Base-by-base conservation (phyloP, 2,329 filamentous ascomycete species). In the Sclerotinia minor region DNA sequence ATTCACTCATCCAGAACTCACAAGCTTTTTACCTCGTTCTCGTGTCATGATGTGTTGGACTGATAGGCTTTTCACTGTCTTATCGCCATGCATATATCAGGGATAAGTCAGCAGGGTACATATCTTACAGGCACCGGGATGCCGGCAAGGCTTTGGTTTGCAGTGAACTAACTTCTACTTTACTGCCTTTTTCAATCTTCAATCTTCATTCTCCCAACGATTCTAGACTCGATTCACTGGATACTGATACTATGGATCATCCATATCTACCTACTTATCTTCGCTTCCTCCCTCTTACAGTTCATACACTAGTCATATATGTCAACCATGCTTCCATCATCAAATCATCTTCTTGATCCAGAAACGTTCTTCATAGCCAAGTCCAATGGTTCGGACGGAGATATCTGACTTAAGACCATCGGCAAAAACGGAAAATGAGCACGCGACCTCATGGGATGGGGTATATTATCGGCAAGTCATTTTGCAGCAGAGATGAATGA, bases 81-180 rank as follows among this genome's bases (percentile, higher is more conserved):
- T 63, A 63, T 63, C 59, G 59, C n/a, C 45, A 50, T 63, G 29
- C 59, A 63, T 63, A 50, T 63, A 26, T 21, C 29, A 50, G 59
- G 41, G 41, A 47, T 41, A 26, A 26, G 29, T 21, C 8, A 47
- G 19, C 57, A 59, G 9, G 57, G 41, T 47, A n/a, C n/a, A n/a
- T n/a, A 4, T 59, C 7, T 24, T 38, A 17, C 13, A 7, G 53
- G 21, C 29, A 55, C 17, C 8, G 32, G 58, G 41, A 61, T n/a
- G 26, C 35, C 15, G 26, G 21, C 29, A 45, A 45, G 15, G 44
- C 7, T 26, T 35, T 41, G 3, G 8, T 17, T 6, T 8, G 9
- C 47, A 9, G 44, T 6, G 21, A 24, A 24, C 24, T 5, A 15
- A 29, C 29, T 29, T 29, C 8, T 9, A 38, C 35, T 38, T 38